phyloP scores from a whole-genome alignment of 1,284 basidiomycete genomes.

The Melampsora larici-populina region DNA sequence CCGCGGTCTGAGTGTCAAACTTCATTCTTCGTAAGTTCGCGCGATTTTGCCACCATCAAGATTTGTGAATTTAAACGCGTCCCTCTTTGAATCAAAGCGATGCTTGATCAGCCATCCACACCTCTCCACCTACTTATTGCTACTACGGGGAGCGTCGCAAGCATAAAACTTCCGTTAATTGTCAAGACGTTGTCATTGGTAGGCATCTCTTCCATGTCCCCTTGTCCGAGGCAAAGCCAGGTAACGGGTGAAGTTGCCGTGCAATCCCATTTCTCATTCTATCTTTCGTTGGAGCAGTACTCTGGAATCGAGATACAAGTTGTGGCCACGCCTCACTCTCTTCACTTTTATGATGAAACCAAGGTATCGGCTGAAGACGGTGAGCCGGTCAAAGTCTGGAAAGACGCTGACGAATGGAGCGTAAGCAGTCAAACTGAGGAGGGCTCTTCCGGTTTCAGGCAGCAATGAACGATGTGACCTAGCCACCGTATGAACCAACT shows the following conservation, averaged over 20 bases:
- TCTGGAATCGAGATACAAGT: conserved; percentile 74
- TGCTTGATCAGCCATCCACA: background rate
- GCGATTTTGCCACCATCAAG: too few species aligned
- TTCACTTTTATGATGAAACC: conserved; percentile 69
- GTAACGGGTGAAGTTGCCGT: too few species aligned
- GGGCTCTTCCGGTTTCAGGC: background rate
- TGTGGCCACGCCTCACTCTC: conserved; percentile 71
- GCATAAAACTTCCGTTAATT: conserved; percentile 86
- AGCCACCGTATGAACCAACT: too few species aligned
- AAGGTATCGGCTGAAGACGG: conserved; percentile 58
- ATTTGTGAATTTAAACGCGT: too few species aligned
- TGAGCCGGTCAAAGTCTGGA: conserved; percentile 68
- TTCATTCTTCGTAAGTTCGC: too few species aligned
- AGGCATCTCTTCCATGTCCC: conserved; percentile 47
- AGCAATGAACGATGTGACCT: background rate
- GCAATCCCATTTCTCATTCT: background rate
- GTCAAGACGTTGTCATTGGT: conserved; percentile 71
- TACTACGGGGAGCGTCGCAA: conserved; percentile 87
- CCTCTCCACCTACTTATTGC: conserved; percentile 70
- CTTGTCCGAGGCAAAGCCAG: too few species aligned
- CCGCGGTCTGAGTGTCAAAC: too few species aligned
- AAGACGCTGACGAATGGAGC: conserved; percentile 85
- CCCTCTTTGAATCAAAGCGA: too few species aligned
- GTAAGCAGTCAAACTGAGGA: conserved; percentile 57
- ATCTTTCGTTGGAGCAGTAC: conserved; percentile 58